Conservation (phyloP, 208 protist genomes). For the Naegleria lovaniensis region DNA sequence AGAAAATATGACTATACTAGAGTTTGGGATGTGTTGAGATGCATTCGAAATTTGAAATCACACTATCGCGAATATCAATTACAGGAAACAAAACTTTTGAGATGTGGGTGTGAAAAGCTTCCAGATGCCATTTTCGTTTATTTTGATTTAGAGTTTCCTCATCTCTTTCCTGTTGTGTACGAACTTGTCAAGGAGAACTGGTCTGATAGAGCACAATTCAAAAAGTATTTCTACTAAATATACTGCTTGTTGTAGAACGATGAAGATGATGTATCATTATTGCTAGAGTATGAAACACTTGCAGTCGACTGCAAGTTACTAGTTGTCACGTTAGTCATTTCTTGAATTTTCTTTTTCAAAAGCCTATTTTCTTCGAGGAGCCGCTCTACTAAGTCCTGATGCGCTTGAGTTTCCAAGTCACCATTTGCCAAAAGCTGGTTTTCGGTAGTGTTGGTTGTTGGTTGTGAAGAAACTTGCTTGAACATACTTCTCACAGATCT, state of each 20-base stretch:
- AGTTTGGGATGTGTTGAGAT: conserved; percentile 41
- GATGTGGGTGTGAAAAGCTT: conserved; percentile 23
- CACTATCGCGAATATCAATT: conserved; percentile 43
- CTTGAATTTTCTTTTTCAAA: background rate
- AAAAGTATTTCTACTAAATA: background rate
- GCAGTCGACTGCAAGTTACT: background rate
- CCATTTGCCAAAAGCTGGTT: background rate
- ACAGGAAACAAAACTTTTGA: conserved; percentile 29
- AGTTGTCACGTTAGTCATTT: background rate
- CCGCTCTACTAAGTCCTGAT: background rate
- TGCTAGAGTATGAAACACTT: too few species aligned
- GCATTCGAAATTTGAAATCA: conserved; percentile 44
- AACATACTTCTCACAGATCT: background rate
- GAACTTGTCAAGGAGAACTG: conserved; percentile 18
- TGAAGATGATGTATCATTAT: too few species aligned
- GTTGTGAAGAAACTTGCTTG: background rate
- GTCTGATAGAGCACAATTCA: background rate
- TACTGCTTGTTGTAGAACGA: too few species aligned
- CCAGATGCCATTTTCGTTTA: conserved; percentile 46
- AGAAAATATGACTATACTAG: conserved; percentile 41
- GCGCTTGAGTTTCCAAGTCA: background rate
- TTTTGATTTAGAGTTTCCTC: conserved; percentile 39
- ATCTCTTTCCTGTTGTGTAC: conserved; percentile 31
- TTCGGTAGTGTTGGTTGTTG: background rate
- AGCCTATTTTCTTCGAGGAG: background rate